Base-by-base conservation (phyloP, 768 basidiomycete genomes). In the Dentipellis sp. region DNA sequence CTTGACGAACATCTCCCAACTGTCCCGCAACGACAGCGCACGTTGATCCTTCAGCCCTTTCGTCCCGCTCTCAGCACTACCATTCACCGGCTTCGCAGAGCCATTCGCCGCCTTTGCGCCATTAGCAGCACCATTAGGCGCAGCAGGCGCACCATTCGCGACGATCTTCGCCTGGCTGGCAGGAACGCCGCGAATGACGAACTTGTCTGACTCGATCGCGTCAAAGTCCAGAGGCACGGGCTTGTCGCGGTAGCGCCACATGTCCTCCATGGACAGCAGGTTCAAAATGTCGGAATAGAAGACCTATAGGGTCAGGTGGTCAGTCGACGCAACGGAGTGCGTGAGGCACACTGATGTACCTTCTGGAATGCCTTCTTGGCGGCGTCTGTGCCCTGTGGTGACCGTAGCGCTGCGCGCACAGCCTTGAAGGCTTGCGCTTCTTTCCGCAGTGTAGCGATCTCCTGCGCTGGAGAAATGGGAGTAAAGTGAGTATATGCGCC, bases 191-290 rank as follows among this genome's bases (percentile, higher is more conserved):
- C 69, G 74, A 17, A 78, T 69, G 11, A 70, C 65, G 64, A 91
- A 92, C 1, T 78, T 75, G 5, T 77, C 84, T 16, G 82, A 70
- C 62, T 82, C 67, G 61, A 98, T 92, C 2, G 72, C 69, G n/a
- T 88, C 83, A 63, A 85, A 93, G 57, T 89, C 83, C 23, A 99
- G 79, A 1, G 94, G 85, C 0, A 79, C 81, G 1, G 97, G 97
- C 52, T 86, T 87, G n/a, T 84, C 81, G 40, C 95, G 80, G 6
- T 87, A 81, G 35, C 84, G 84, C 97, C 97, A 99, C 94, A 99
- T 97, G 64, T 98, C 97, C 12, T 82, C 71, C 97, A 99, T 99
- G 16, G 80, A 81, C 34, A 99, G 75, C 0, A 99, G 77, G 55
- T 95, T 92, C 52, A 80, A 78, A 62, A 98, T 92, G 64, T 99